phyloP scores from a whole-genome alignment of 2,329 filamentous ascomycete genomes.

The Dothideomycetidae sp. region DNA sequence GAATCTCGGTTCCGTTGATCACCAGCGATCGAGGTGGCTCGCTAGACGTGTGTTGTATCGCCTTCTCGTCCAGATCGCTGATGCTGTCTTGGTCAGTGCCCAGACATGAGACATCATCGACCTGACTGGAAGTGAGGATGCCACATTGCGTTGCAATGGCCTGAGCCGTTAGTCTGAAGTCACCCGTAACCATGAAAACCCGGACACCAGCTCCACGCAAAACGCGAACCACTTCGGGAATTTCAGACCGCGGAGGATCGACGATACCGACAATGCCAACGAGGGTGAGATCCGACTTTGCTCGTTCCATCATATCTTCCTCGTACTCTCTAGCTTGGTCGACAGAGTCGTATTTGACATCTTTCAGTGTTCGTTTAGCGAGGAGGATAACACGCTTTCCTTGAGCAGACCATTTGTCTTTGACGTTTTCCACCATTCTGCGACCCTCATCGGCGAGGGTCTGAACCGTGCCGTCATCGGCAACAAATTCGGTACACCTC shows the following conservation, averaged over 20 bases:
- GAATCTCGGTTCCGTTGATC: constrained; percentile 51
- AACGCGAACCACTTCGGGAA: constrained; percentile 44
- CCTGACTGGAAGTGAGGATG: constrained; percentile 44
- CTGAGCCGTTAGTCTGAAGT: constrained; percentile 60
- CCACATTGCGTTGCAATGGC: constrained; percentile 60
- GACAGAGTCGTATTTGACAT: constrained; percentile 42
- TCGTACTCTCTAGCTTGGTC: constrained; percentile 40
- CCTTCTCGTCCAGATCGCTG: not conserved
- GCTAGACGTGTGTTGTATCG: constrained; percentile 1
- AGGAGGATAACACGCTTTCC: constrained; percentile 57
- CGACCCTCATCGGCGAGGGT: constrained; percentile 39
- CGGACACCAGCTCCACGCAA: constrained; percentile 56
- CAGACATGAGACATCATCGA: constrained; percentile 43
- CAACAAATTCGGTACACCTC: constrained; percentile 45
- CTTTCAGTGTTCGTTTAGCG: constrained; percentile 36
- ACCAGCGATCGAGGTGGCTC: constrained; percentile 38
- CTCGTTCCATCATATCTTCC: constrained; percentile 42
- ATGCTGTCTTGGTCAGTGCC: constrained; percentile 17
- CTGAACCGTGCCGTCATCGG: constrained; percentile 39
- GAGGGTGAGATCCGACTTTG: constrained; percentile 42
- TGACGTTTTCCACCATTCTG: constrained; percentile 44
- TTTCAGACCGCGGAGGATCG: constrained; percentile 46
- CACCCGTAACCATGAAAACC: constrained; percentile 73
- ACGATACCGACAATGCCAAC: constrained; percentile 45
- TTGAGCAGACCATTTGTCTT: constrained; percentile 54